Base-by-base conservation (phyloP, 306 rosid species). In the cucumber (Cucumis sativus) region DNA sequence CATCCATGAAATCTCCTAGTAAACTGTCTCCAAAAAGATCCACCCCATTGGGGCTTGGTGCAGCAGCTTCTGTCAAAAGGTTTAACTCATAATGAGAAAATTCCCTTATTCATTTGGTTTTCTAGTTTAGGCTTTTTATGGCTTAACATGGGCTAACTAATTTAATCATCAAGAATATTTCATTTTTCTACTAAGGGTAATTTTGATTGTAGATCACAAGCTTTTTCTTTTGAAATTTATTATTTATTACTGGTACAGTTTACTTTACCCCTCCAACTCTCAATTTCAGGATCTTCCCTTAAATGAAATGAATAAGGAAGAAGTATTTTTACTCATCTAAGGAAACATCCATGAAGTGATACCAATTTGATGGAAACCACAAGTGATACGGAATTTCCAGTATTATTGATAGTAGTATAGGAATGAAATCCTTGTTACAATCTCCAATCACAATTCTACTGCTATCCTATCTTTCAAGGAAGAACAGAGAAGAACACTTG, bases 1-100 rank as follows among this genome's bases (percentile, higher is more conserved):
- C 90, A 84, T 91, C 99, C 88, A 96, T 80, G 86, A 96, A 88
- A 82, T 92, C 98, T 57, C 94, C 96, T 52, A 96, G 81, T 87
- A 92, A 88, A 86, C 84, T 89, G 77, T 82, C 85, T 81, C 89
- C 98, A 85, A 92, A 89, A 79, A 92, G 87, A 86, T 96, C 96
- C 76, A 88, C 90, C 83, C 85, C 91, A 64, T 87, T 87, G 55
- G 97, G 84, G 85, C 85, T 87, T 88, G 88, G 88, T 23, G 79
- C 83, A 74, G 93, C 66, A 79, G 87, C 77, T 87, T 95, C 99
- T 95, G 96, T 78, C 65, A 66, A 84, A 82, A 83, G 74, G 77
- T 56, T 81, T 49, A 79, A 74, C 78, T 68, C 60, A 66, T 40
- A 81, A 76, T 77, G 70, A 67, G 65, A 66, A 75, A 55, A 18